phyloP scores from a whole-genome alignment of 345 rosid genomes.

The Aurinia saxatilis region DNA sequence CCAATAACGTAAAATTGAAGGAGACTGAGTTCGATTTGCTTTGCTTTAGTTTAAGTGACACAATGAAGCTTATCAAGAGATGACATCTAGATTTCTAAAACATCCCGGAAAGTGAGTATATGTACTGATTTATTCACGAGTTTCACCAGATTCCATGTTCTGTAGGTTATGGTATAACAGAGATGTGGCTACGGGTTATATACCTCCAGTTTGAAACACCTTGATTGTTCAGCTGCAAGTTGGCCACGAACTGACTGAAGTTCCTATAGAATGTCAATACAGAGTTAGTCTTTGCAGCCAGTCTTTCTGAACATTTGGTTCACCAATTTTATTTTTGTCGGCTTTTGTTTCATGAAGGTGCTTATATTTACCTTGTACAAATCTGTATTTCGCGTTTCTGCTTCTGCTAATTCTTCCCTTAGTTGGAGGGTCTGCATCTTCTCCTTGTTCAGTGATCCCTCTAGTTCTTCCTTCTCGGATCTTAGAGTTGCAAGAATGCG shows the following conservation, averaged over 20 bases:
- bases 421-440: constrained; percentile 55
- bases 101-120: background rate
- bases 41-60: background rate
- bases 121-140: background rate
- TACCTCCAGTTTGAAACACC: constrained; percentile 99
- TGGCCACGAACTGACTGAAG: constrained; percentile 95
- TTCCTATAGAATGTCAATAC: constrained; percentile 43
- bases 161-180: background rate
- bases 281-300: background rate
- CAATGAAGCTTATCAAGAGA: too few relatives aligned
- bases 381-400: constrained; percentile 64
- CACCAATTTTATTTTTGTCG: constrained; percentile 1
- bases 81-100: too few relatives aligned
- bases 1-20: background rate
- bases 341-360: background rate
- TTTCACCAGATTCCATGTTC: background rate
- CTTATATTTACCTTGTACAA: constrained; percentile 59
- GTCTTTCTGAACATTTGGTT: constrained; percentile 2
- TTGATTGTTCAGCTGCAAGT: constrained; percentile 92
- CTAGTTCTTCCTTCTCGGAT: constrained; percentile 79
- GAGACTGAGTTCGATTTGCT: background rate
- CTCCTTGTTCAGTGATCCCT: constrained; percentile 64
- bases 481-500: constrained; percentile 45
- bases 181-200: background rate
- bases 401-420: constrained; percentile 71